Conservation (phyloP, 768 basidiomycete species). For the Heimioporus sp. region DNA sequence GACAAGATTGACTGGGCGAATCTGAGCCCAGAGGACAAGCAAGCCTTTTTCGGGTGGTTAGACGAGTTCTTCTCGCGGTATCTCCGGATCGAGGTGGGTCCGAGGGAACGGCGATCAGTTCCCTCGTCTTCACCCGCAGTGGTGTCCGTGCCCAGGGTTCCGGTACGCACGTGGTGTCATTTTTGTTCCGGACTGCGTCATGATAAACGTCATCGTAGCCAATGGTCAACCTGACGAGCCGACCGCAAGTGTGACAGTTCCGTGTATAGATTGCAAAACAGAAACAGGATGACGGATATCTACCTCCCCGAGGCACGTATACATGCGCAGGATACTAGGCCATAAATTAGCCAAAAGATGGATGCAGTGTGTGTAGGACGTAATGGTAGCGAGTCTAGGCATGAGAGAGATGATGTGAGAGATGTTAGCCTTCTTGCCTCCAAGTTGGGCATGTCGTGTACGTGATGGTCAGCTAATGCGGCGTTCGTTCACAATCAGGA, state of each 20-base stretch:
- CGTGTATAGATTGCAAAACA: neutral
- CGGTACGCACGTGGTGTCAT: conserved; percentile 16
- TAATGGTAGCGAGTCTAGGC: conserved; percentile 15
- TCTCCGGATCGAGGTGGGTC: conserved; percentile 27
- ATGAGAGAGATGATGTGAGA: neutral
- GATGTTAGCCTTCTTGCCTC: neutral
- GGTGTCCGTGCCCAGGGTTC: neutral
- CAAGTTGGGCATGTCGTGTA: conserved; percentile 1
- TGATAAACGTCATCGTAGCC: conserved; percentile 15
- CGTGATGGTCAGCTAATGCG: conserved; percentile 11
- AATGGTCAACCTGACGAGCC: conserved; percentile 16
- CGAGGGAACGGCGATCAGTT: neutral
- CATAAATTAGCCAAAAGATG: conserved; percentile 16
- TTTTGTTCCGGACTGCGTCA: neutral
- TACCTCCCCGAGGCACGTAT: conserved; percentile 6
- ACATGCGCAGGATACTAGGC: conserved; percentile 10
- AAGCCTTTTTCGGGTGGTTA: conserved; percentile 73
- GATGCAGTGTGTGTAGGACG: conserved; percentile 1
- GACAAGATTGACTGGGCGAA: conserved; percentile 64
- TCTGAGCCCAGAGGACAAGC: conserved; percentile 64
- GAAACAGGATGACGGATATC: conserved; percentile 1
- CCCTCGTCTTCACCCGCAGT: neutral
- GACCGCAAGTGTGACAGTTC: conserved; percentile 13
- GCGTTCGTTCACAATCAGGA: conserved; percentile 28
- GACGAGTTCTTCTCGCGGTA: conserved; percentile 73